Base-by-base conservation (phyloP, 148 eudicot genomes). In the Rhododendron kiyosumense region DNA sequence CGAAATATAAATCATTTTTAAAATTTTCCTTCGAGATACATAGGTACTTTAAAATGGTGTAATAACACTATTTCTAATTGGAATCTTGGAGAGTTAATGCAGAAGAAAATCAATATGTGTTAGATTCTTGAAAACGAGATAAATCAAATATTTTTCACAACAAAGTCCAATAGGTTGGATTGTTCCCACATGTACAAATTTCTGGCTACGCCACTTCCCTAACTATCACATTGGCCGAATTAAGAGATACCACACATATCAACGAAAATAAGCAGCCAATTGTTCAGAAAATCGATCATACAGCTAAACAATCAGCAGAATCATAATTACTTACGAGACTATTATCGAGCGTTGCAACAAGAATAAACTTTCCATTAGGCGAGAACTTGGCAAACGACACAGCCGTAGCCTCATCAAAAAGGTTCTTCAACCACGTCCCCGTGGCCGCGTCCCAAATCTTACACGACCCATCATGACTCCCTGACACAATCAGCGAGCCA, bases 301-400 rank as follows among this genome's bases (percentile, higher is more conserved):
- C 28, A 45, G 52, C 26, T 5, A 38, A 59, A 67, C 52, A 54
- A 76, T 14, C 11, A 83, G 65, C 69, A 84, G 69, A 77, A 49
- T 32, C 26, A 49, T 34, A n/a, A 45, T 22, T 0, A 41, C 95
- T 90, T 51, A 96, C 99, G 84, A 96, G 90, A 30, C 92, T 89
- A 87, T 95, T 92, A 82, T 97, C 98, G 3, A 97, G 89, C 4
- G 93, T 93, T 0, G 93, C 98, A 14, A 94, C 95, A 5, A 97
- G 99, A 54, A 97, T 93, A 78, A 95, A 94, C 90, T 93, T 97
- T 3, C 99, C 98, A 84, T 97, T 97, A 0, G 99, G 99, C 17
- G 99, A 97, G 81, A 97, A 95, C 92, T 93, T 94, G 1, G 96
- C 91, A 78, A 94, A 97, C 7, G 96, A 92, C 69, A 97, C 99